A percentile compares a stretch with the other conserved stretches of the same genome.
Evolutionary conservation across 2,329 filamentous ascomycete genomes (phyloP).

Genomic region (Xylariaceae sp.): DNA sequence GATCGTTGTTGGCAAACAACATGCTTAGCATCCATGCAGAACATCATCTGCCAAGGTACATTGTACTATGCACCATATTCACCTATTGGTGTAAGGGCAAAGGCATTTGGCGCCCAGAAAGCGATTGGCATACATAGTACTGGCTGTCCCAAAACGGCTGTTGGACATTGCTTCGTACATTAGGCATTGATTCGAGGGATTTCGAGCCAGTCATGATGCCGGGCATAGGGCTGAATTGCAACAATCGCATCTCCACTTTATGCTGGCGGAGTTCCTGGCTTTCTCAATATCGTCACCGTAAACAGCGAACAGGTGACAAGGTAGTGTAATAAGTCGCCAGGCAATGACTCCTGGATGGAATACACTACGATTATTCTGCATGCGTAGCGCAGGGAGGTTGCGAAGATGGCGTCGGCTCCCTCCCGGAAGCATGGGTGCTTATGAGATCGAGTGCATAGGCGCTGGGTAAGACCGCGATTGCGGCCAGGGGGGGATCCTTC

Average conservation of each 20-base stretch:
- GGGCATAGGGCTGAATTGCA: constrained; percentile 17
- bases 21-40: constrained; percentile 18
- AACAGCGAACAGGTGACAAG: neutral
- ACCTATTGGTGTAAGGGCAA: neutral
- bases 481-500: constrained; percentile 7
- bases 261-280: constrained; percentile 1
- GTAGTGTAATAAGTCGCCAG: neutral
- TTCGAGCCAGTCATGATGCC: constrained; percentile 8
- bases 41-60: constrained; percentile 13
- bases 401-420: constrained; percentile 12
- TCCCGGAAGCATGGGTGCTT: constrained; percentile 13
- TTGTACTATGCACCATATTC: neutral
- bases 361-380: neutral
- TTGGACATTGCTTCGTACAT: constrained; percentile 9
- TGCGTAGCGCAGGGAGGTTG: neutral
- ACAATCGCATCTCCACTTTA: constrained; percentile 3
- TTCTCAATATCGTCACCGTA: constrained; percentile 2
- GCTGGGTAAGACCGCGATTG: neutral
- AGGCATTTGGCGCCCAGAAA: neutral
- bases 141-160: neutral
- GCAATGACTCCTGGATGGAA: neutral
- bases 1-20: neutral
- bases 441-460: neutral
- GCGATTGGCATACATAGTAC: neutral
- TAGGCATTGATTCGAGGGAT: neutral